phyloP scores from a whole-genome alignment of 257 asterid species.

The Leptodermis oblonga region DNA sequence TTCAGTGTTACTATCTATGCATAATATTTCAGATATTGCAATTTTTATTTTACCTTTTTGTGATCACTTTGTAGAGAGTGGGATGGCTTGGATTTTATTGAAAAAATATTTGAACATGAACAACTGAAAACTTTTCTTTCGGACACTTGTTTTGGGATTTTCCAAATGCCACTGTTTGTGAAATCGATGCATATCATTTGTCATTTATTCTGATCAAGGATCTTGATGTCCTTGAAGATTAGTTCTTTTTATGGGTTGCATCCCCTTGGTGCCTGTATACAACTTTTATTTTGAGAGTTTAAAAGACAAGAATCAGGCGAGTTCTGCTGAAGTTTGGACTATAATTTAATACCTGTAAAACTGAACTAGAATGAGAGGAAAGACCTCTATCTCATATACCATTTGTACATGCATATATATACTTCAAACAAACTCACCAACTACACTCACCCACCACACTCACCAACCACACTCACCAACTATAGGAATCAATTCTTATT shows the following conservation, averaged over 20 bases:
- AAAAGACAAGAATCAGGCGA: background rate
- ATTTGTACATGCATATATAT: no score
- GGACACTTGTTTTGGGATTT: background rate
- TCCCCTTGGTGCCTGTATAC: background rate
- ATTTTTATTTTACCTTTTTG: background rate
- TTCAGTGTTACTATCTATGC: background rate
- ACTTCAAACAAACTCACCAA: no score
- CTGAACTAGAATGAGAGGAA: no score
- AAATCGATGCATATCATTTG: background rate
- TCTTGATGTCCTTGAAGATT: background rate
- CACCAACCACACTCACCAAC: no score
- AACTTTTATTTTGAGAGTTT: background rate
- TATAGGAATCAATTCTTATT: no score
- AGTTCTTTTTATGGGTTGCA: background rate
- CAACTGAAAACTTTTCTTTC: background rate
- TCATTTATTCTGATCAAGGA: background rate
- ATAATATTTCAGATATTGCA: background rate
- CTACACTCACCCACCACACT: no score
- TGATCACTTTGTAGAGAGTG: background rate
- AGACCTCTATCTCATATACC: no score
- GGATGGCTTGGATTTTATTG: background rate
- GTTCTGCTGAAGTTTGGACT: background rate
- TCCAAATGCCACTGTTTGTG: background rate
- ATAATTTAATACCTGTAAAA: no score
- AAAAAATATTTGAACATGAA: background rate